Conservation (phyloP, 768 basidiomycete species). For the Cyathus striatus region DNA sequence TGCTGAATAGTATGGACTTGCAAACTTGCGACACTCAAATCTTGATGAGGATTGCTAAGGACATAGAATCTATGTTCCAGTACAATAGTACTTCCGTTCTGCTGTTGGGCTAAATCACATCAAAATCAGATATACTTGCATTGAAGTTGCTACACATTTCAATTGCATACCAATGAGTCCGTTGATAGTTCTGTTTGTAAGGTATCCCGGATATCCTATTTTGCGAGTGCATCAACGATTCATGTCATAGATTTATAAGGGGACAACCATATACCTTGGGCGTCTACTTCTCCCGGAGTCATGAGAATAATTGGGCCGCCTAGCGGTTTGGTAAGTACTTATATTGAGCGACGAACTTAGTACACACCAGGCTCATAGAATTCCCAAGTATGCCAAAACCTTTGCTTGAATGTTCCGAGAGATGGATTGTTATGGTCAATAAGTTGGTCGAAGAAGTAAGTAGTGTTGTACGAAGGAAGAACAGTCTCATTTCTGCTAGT, state of each 20-base stretch:
- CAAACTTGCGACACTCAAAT: constrained; percentile 55
- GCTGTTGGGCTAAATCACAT: constrained; percentile 43
- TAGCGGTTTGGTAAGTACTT: constrained; percentile 9
- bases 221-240: too few relatives aligned
- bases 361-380: constrained; percentile 48
- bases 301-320: constrained; percentile 58
- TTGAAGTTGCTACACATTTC: too few relatives aligned
- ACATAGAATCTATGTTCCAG: constrained; percentile 76
- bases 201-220: constrained; percentile 42
- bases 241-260: too few relatives aligned
- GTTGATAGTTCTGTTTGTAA: constrained; percentile 59
- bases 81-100: constrained; percentile 56
- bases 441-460: constrained; percentile 54
- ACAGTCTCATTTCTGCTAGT: constrained; percentile 34
- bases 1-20: constrained; percentile 63
- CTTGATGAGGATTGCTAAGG: constrained; percentile 59
- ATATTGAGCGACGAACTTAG: neutral
- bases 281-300: constrained; percentile 65
- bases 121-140: neutral
- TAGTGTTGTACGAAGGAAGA: constrained; percentile 38
- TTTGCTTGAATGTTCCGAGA: constrained; percentile 73
- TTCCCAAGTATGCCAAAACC: constrained; percentile 68
- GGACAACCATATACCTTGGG: constrained; percentile 43
- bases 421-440: constrained; percentile 49
- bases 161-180: constrained; percentile 41